These are phyloP conservation scores for Inga laurina DNA, from an alignment of 306 rosid species.

Conservation along the genomic window DNA sequence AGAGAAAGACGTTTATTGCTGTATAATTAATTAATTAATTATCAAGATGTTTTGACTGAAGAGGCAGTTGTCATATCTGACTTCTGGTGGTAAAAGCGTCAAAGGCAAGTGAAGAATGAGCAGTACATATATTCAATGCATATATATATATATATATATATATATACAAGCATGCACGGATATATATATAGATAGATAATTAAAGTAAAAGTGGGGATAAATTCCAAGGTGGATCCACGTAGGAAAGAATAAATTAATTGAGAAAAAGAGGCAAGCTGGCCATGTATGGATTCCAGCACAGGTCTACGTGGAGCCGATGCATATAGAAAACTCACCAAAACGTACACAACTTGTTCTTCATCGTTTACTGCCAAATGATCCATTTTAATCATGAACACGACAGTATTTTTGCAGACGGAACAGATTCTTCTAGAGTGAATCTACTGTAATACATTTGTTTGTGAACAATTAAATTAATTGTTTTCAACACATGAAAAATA, in stretches of 20 bases:
- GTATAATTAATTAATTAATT: not conserved
- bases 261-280: not conserved
- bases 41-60: not conserved
- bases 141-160: too few relatives aligned
- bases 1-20: not conserved
- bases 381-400: not conserved
- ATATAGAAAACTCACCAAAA: not conserved
- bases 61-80: not conserved
- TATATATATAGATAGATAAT: too few relatives aligned
- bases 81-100: not conserved
- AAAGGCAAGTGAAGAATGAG: not conserved
- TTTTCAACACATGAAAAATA: too few relatives aligned
- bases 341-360: not conserved
- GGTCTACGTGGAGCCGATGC: not conserved
- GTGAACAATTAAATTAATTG: too few relatives aligned
- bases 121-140: too few relatives aligned
- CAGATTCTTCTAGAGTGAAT: too few relatives aligned
- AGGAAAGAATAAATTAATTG: not conserved
- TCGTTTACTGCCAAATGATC: not conserved
- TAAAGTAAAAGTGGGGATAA: not conserved
- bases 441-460: too few relatives aligned
- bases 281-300: not conserved
- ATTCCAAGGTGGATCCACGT: conserved; percentile 9
- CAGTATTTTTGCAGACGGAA: too few relatives aligned
- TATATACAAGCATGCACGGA: too few relatives aligned